These are phyloP conservation scores for Ophiocytium majus DNA, from an alignment of 352 stramenopile species.

Conservation along the genomic window DNA sequence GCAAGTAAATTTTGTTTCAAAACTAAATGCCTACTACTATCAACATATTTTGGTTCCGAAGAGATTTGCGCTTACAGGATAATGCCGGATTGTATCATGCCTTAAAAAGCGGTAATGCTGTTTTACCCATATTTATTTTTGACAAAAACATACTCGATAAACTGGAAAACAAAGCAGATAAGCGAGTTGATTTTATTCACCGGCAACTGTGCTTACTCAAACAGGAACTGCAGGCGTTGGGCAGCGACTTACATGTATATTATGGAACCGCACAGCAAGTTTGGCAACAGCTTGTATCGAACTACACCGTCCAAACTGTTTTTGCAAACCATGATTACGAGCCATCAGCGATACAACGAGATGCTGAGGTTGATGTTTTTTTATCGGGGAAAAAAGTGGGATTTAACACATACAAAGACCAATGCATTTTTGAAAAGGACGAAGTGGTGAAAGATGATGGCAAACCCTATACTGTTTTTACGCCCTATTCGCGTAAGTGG, in stretches of 20 bases:
- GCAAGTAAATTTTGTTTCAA: too few species aligned
- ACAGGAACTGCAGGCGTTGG: neutral
- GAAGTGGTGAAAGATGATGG: conserved; percentile 1
- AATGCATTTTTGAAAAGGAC: conserved; percentile 7
- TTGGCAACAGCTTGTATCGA: neutral
- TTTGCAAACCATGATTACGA: conserved; percentile 3
- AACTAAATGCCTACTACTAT: too few species aligned
- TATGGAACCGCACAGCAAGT: neutral
- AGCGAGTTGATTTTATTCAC: conserved; percentile 1
- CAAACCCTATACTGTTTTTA: conserved; percentile 11
- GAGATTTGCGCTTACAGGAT: conserved; percentile 4
- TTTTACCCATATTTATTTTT: conserved; percentile 15
- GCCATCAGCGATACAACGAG: neutral
- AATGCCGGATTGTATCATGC: neutral
- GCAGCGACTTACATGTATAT: neutral
- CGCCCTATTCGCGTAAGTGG: neutral
- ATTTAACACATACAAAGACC: neutral
- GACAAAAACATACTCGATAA: neutral
- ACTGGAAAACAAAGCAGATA: neutral
- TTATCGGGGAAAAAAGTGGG: neutral
- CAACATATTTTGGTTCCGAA: neutral
- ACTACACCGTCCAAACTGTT: neutral
- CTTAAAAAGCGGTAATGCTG: neutral
- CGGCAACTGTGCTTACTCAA: neutral
- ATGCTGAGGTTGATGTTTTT: neutral